Evolutionary conservation across 2,329 filamentous ascomycete species (phyloP).

Genomic region (Clathrospora elynae): DNA sequence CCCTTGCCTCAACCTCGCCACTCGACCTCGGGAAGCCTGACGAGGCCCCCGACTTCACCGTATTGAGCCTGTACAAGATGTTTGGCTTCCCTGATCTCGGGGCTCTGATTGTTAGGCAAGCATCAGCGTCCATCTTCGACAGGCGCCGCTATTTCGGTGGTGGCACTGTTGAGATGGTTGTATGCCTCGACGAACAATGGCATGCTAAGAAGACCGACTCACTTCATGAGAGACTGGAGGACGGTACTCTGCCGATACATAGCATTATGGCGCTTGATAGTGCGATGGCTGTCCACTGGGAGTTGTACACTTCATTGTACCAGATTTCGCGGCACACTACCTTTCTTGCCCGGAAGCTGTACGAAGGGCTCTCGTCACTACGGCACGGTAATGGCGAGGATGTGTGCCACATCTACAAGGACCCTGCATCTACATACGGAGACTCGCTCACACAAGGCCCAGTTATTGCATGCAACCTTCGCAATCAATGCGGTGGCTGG

Average conservation of each 20-base stretch:
- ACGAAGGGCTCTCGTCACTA: conserved; percentile 62
- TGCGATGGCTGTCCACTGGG: conserved; percentile 71
- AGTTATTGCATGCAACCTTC: conserved; percentile 82
- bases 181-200: conserved; percentile 78
- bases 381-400: conserved; percentile 69
- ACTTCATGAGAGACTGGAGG: conserved; percentile 83
- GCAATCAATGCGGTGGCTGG: conserved; percentile 71
- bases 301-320: conserved; percentile 73
- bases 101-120: conserved; percentile 78
- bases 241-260: conserved; percentile 89
- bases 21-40: conserved; percentile 69
- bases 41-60: conserved; percentile 78
- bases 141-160: conserved; percentile 85
- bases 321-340: conserved; percentile 72
- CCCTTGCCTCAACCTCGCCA: conserved; percentile 75
- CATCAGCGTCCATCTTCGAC: conserved; percentile 66
- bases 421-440: conserved; percentile 49
- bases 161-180: conserved; percentile 89
- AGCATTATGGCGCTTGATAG: conserved; percentile 81
- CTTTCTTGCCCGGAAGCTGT: conserved; percentile 65
- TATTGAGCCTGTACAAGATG: conserved; percentile 94
- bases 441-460: conserved; percentile 66
- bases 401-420: conserved; percentile 71
- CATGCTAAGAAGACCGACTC: conserved; percentile 74
- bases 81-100: conserved; percentile 95